Evolutionary conservation across 2,329 filamentous ascomycete genomes (phyloP), one percentile per base, ranked within the genome.

Genomic region (Ramichloridium luteum): DNA sequence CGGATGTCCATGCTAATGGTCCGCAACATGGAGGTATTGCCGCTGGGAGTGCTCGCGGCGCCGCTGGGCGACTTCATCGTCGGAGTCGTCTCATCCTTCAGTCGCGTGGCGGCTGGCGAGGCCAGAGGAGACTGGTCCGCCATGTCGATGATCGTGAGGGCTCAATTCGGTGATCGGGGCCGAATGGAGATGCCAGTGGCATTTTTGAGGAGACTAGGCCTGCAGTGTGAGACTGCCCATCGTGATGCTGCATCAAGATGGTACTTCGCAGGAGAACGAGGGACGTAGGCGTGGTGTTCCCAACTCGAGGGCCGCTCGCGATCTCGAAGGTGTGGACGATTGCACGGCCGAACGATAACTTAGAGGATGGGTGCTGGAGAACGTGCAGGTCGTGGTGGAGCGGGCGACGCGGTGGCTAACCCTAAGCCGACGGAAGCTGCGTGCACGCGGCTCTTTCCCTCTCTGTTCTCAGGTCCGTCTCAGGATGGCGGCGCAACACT

Each of bases 1-100:
- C 83, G 78, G 49, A 96, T 94, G 55, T 93, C 78, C 59, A 85
- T 76, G 59, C 81, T 94, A 45, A 90, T 64, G 9, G 83, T 65
- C 37, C 74, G 62, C 47, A 68, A 62, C 68, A 75, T 72, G 16
- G 38, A 46, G 26, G 33, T 48, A 43, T 33, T 41, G 33, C 32
- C 32, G 28, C 16, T 22, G 16, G 30, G 41, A 13, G 40, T 40
- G 16, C 32, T 39, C 36, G 17, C 49, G 10, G 57, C 59, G 20
- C 20, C 20, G 8, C 8, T 23, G 8, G 20, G n/a, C n/a, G n/a
- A n/a, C n/a, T n/a, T n/a, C n/a, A n/a, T n/a, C n/a, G n/a, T n/a
- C n/a, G n/a, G n/a, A n/a, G n/a, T n/a, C n/a, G n/a, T n/a, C 38
- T 59, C 56, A 28, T 57, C 54, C 44, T 51, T 58, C 44, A 65